Percentiles rank a stretch among this genome's conserved stretches.
Evolutionary conservation across 164 flowering plant genomes (phyloP).

Genomic region (Kalanchoe fedtschenkoi): DNA sequence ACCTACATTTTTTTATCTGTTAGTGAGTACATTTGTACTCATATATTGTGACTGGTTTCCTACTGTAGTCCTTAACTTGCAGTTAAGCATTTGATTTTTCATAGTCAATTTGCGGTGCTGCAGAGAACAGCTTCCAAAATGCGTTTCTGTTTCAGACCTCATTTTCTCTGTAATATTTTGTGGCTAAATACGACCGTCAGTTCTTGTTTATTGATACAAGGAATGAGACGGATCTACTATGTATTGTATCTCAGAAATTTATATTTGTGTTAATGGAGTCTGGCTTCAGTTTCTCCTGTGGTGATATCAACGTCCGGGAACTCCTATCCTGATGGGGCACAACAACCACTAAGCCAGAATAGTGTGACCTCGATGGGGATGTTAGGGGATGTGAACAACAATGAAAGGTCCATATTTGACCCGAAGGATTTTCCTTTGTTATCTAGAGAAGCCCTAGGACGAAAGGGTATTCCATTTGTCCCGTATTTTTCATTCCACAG

Average conservation of each 20-base stretch:
- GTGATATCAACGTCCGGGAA: constrained; percentile 81
- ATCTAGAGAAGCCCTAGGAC: constrained; percentile 90
- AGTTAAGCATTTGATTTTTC: too few relatives aligned
- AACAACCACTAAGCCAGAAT: constrained; percentile 71
- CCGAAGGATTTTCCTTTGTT: constrained; percentile 88
- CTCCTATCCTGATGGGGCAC: too few relatives aligned
- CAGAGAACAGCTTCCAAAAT: too few relatives aligned
- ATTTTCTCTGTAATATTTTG: too few relatives aligned
- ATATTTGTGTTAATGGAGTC: not conserved
- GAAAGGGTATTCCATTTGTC: constrained; percentile 59
- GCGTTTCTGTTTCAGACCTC: too few relatives aligned
- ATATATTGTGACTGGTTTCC: not conserved
- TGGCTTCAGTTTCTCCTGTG: constrained; percentile 78
- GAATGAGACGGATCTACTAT: not conserved
- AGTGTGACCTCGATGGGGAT: constrained; percentile 79
- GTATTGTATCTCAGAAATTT: not conserved
- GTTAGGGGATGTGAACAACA: constrained; percentile 71
- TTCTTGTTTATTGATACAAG: too few relatives aligned
- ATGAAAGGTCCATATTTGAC: constrained; percentile 80
- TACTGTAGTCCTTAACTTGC: too few relatives aligned
- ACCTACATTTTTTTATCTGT: not conserved
- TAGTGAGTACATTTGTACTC: not conserved
- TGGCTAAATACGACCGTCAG: too few relatives aligned
- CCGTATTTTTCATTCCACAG: not conserved
- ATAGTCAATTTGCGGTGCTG: too few relatives aligned